A percentile compares a stretch with the other conserved stretches of the same genome.
Evolutionary conservation across 1,284 basidiomycete genomes (phyloP).

Genomic region (Microbotryum silenes-acaulis): DNA sequence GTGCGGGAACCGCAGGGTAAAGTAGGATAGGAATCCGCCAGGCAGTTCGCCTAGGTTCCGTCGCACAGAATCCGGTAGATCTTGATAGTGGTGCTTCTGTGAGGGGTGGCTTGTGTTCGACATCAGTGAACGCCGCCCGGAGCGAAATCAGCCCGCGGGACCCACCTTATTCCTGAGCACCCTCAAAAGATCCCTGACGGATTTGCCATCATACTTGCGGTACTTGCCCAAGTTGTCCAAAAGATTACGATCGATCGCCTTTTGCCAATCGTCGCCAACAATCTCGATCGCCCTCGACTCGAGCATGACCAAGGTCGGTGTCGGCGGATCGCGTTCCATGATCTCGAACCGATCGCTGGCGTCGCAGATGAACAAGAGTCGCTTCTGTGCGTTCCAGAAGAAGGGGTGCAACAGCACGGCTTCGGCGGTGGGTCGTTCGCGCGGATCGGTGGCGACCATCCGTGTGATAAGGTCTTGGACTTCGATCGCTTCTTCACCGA

Average conservation of each 20-base stretch:
- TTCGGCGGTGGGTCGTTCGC: conserved; percentile 70
- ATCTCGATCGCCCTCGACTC: conserved; percentile 62
- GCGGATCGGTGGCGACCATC: conserved; percentile 70
- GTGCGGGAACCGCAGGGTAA: conserved; percentile 80
- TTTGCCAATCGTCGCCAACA: conserved; percentile 69
- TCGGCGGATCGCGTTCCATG: conserved; percentile 85
- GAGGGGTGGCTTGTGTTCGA: conserved; percentile 12
- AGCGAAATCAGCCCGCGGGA: conserved; percentile 10
- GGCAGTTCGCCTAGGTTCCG: conserved; percentile 81
- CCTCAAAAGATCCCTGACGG: conserved; percentile 82
- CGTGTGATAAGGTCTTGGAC: conserved; percentile 65
- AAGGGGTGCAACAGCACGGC: conserved; percentile 84
- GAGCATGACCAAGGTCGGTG: conserved; percentile 63
- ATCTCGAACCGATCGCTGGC: conserved; percentile 96
- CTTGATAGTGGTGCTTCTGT: conserved; percentile 97
- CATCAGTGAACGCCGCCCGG: not conserved
- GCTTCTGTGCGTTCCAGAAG: conserved; percentile 85
- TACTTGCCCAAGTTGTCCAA: conserved; percentile 93
- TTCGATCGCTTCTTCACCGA: conserved; percentile 86
- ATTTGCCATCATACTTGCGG: conserved; percentile 84
- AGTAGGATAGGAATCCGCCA: conserved; percentile 84
- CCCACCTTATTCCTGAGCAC: conserved; percentile 89
- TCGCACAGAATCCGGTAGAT: conserved; percentile 81
- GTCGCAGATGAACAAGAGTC: conserved; percentile 88
- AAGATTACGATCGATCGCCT: conserved; percentile 72